Evolutionary conservation across 164 flowering plant species (phyloP).

Genomic region (Taxillus chinensis): DNA sequence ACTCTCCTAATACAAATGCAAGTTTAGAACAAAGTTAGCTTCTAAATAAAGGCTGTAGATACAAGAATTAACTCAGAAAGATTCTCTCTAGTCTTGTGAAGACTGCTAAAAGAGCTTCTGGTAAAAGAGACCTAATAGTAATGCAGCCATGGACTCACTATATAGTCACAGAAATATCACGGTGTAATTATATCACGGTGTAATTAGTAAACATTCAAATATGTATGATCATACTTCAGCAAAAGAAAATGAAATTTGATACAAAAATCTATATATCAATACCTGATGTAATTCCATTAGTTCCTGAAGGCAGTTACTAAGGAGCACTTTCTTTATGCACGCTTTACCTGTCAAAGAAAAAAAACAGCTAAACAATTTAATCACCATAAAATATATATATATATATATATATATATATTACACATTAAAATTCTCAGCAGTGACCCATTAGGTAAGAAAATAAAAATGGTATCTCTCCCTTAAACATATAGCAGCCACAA

Average conservation of each 20-base stretch:
- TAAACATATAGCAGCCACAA: too few species aligned
- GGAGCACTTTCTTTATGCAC: conserved; percentile 89
- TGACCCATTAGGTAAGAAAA: background rate
- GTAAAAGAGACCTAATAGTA: too few species aligned
- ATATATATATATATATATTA: background rate
- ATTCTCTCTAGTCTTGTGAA: too few species aligned
- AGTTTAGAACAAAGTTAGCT: conserved; percentile 2
- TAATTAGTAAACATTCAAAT: too few species aligned
- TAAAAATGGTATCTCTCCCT: too few species aligned
- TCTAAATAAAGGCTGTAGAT: too few species aligned
- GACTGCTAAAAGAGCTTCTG: too few species aligned
- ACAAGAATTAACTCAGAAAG: too few species aligned
- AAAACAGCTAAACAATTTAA: background rate
- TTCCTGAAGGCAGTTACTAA: conserved; percentile 97
- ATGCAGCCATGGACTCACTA: too few species aligned
- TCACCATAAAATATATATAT: background rate
- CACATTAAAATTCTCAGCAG: background rate
- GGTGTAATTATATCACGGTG: too few species aligned
- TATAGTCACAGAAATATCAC: too few species aligned
- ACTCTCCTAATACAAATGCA: conserved; percentile 51
- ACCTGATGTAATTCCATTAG: conserved; percentile 99
- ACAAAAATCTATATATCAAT: conserved; percentile 6
- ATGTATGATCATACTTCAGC: too few species aligned
- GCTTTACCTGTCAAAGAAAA: conserved; percentile 64
- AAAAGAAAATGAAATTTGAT: background rate